phyloP scores from a whole-genome alignment of 352 stramenopile genomes.

The Plasmopara viticola region DNA sequence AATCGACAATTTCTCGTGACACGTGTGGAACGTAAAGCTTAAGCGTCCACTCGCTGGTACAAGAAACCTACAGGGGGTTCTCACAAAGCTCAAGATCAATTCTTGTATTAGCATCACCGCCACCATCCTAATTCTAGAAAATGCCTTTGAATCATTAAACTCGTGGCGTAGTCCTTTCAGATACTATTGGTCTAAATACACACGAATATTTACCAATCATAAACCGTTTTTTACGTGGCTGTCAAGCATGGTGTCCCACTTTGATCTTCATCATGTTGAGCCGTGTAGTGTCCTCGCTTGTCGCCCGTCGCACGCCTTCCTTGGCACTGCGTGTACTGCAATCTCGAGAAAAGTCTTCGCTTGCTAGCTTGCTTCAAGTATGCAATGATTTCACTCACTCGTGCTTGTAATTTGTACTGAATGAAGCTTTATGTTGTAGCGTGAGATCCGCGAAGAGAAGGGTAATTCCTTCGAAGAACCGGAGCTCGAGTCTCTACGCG shows the following conservation, averaged over 20 bases:
- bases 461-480: conserved; percentile 76
- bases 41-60: conserved; percentile 9
- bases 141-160: too few species aligned
- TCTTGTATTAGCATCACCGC: too few species aligned
- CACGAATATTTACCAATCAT: conserved; percentile 13
- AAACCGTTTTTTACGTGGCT: conserved; percentile 16
- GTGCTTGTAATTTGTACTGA: too few species aligned
- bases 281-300: conserved; percentile 13
- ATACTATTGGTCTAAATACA: conserved; percentile 13
- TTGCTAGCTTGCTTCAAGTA: conserved; percentile 19
- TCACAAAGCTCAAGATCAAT: conserved; percentile 23
- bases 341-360: conserved; percentile 44
- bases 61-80: conserved; percentile 6
- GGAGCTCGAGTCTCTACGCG: conserved; percentile 62
- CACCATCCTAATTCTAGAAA: too few species aligned
- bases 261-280: too few species aligned
- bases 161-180: neutral
- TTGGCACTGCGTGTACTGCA: conserved; percentile 33
- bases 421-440: conserved; percentile 19
- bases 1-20: neutral
- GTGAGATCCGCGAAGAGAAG: conserved; percentile 78
- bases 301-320: conserved; percentile 25
- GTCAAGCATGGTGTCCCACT: neutral
- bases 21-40: conserved; percentile 17
- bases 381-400: neutral